Percentiles rank a stretch among this genome's conserved stretches.
These are phyloP conservation scores for Monilinia vaccinii-corymbosi DNA, from an alignment of 2,329 filamentous ascomycete genomes.

Conservation along the genomic window DNA sequence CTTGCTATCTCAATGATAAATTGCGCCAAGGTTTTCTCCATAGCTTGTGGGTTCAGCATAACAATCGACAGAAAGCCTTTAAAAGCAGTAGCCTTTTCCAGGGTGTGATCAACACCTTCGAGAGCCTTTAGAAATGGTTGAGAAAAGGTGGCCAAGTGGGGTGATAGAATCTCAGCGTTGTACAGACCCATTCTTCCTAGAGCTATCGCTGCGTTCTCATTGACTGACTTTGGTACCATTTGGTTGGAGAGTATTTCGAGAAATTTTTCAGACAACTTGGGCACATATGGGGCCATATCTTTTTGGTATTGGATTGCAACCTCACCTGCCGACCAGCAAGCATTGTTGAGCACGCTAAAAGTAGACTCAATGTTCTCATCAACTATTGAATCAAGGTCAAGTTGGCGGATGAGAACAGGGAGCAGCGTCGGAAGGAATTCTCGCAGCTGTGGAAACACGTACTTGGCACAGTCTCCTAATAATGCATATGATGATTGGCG, in stretches of 20 bases:
- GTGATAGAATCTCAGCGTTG: constrained; percentile 66
- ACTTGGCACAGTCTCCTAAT: constrained; percentile 89
- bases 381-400: constrained; percentile 68
- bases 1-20: constrained; percentile 80
- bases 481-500: constrained; percentile 93
- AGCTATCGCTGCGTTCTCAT: constrained; percentile 90
- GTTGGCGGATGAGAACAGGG: constrained; percentile 74
- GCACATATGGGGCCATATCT: constrained; percentile 67
- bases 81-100: constrained; percentile 91
- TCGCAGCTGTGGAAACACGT: constrained; percentile 75
- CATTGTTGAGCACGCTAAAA: constrained; percentile 95
- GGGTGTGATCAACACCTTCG: constrained; percentile 74
- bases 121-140: constrained; percentile 75
- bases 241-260: constrained; percentile 78
- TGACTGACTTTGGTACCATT: constrained; percentile 75
- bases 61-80: constrained; percentile 83
- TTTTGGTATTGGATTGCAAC: constrained; percentile 73
- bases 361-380: constrained; percentile 76
- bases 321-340: constrained; percentile 93
- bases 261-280: constrained; percentile 67
- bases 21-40: constrained; percentile 74
- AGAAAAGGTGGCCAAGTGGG: constrained; percentile 71
- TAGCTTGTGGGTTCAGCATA: constrained; percentile 77
- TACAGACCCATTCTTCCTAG: constrained; percentile 78
- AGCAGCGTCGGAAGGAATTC: constrained; percentile 64